phyloP scores from a whole-genome alignment of 2,329 filamentous ascomycete species.

The Macrophomina tecta region DNA sequence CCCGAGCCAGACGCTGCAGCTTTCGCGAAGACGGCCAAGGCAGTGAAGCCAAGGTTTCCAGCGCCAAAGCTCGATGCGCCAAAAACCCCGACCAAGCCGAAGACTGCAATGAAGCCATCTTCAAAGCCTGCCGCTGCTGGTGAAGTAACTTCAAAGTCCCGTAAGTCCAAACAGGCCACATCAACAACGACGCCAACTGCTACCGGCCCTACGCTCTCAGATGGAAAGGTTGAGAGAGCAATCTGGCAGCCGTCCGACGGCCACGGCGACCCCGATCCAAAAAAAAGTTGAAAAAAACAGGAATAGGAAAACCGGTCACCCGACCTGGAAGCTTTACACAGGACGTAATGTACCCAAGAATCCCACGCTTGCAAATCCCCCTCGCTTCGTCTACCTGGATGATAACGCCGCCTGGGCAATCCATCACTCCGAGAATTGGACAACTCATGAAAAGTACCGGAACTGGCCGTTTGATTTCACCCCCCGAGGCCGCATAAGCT shows the following conservation, averaged over 20 bases:
- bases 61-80: background rate
- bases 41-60: background rate
- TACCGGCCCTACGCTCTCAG: constrained; percentile 30
- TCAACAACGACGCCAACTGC: background rate
- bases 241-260: constrained; percentile 48
- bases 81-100: too few species aligned
- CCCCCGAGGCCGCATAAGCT: constrained; percentile 38
- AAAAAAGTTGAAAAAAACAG: constrained; percentile 37
- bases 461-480: constrained; percentile 50
- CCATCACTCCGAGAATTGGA: constrained; percentile 39
- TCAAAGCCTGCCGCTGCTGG: too few species aligned
- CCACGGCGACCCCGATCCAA: constrained; percentile 40
- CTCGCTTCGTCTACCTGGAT: constrained; percentile 49
- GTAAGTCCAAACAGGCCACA: too few species aligned
- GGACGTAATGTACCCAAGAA: constrained; percentile 35
- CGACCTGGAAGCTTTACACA: constrained; percentile 49
- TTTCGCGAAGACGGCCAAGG: background rate
- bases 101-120: too few species aligned
- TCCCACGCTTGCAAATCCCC: constrained; percentile 37
- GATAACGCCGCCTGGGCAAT: constrained; percentile 46
- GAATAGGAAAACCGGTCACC: constrained; percentile 35
- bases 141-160: too few species aligned
- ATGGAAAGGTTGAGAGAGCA: constrained; percentile 40
- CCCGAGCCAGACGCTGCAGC: too few species aligned
- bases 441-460: constrained; percentile 31